Conservation (phyloP, 2,329 filamentous ascomycete genomes). For the Sporothrix protearum region DNA sequence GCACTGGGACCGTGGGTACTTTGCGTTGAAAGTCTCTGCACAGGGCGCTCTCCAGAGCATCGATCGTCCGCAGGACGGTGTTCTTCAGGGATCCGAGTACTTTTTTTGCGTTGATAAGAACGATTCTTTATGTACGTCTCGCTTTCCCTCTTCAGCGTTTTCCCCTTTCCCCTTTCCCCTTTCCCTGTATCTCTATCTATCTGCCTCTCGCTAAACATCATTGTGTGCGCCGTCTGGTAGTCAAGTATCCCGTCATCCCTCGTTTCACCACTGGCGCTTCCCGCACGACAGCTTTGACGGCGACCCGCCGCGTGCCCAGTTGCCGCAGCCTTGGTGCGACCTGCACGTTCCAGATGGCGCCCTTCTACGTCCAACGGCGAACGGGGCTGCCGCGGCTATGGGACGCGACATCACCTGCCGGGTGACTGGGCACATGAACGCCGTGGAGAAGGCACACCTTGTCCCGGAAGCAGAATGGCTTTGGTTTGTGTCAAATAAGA, state of each 20-base stretch:
- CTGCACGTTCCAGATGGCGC: slow-evolving; percentile 8
- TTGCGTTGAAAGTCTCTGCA: slow-evolving; percentile 15
- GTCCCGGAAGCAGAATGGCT: slow-evolving; percentile 19
- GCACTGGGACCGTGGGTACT: slow-evolving; percentile 17
- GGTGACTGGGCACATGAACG: slow-evolving; percentile 19
- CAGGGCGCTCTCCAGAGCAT: neutral
- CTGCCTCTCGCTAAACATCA: too few relatives aligned
- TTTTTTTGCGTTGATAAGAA: slow-evolving; percentile 10
- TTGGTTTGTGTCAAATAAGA: slow-evolving; percentile 21
- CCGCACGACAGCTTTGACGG: slow-evolving; percentile 7
- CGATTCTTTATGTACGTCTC: slow-evolving; percentile 1
- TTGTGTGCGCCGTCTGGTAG: neutral
- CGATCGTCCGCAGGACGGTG: slow-evolving; percentile 17
- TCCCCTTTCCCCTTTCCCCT: too few relatives aligned
- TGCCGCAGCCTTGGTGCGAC: slow-evolving; percentile 15
- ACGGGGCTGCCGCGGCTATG: slow-evolving; percentile 17
- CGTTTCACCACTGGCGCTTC: slow-evolving; percentile 20
- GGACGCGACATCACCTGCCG: slow-evolving; percentile 19
- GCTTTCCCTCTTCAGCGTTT: neutral
- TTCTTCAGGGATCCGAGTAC: slow-evolving; percentile 1
- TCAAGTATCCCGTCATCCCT: slow-evolving; percentile 19
- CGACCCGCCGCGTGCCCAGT: neutral
- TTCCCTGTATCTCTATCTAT: too few relatives aligned
- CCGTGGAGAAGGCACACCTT: slow-evolving; percentile 18
- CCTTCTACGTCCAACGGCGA: slow-evolving; percentile 11